Conservation (phyloP, 768 basidiomycete genomes). For the Imleria badia region DNA sequence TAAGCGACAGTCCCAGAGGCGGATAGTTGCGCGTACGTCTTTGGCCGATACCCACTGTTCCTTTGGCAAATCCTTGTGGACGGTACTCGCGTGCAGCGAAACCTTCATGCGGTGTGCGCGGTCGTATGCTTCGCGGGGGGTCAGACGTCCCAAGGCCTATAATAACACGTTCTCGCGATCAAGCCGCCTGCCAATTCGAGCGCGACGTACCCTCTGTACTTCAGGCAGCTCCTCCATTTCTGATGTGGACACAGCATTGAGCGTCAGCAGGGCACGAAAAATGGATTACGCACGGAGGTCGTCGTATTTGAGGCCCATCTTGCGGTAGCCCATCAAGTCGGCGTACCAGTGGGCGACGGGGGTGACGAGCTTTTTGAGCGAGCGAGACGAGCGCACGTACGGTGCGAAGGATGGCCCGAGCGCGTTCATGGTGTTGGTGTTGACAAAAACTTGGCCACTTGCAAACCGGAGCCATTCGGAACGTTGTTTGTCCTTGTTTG, state of each 20-base stretch:
- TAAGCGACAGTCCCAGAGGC: conserved; percentile 5
- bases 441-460: background rate
- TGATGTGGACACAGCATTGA: conserved; percentile 17
- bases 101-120: conserved; percentile 86
- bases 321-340: conserved; percentile 76
- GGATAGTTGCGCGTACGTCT: conserved; percentile 57
- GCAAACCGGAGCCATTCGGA: conserved; percentile 19
- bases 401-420: conserved; percentile 78
- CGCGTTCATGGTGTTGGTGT: conserved; percentile 35
- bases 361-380: conserved; percentile 64
- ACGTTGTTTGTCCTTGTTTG: conserved; percentile 47
- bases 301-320: conserved; percentile 89
- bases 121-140: conserved; percentile 80
- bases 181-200: background rate
- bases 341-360: conserved; percentile 86
- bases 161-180: conserved; percentile 5
- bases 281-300: conserved; percentile 72
- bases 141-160: conserved; percentile 83
- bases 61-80: conserved; percentile 79
- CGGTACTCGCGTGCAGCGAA: conserved; percentile 70
- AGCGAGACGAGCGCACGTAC: conserved; percentile 64
- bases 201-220: conserved; percentile 68
- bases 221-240: conserved; percentile 77
- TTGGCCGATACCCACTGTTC: conserved; percentile 73
- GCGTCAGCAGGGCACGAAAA: background rate